Conservation (phyloP, 169 alveolate species). For the Eimeria falciformis region DNA sequence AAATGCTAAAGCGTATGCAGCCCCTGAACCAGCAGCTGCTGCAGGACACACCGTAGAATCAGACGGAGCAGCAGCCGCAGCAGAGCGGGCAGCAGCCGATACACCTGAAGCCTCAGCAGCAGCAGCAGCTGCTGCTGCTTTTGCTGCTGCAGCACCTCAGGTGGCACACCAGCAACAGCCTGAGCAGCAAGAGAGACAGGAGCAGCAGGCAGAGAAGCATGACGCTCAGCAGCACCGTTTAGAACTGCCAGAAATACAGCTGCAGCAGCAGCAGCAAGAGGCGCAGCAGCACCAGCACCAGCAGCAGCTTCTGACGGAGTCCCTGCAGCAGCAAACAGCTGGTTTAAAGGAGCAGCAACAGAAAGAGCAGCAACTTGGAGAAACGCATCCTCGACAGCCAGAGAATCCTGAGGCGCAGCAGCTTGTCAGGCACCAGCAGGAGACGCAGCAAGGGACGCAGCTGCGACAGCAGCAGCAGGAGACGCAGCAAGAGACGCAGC, state of each 20-base stretch:
- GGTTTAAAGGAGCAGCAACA: neutral
- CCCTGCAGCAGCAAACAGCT: neutral
- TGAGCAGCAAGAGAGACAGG: neutral
- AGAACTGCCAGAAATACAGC: neutral
- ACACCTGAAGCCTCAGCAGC: neutral
- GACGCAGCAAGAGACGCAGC: neutral
- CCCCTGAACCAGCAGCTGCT: neutral
- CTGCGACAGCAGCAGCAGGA: slow-evolving; percentile 42
- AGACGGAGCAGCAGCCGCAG: neutral
- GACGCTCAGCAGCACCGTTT: neutral
- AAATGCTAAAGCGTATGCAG: neutral
- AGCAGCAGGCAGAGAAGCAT: slow-evolving; percentile 8
- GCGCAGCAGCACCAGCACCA: slow-evolving; percentile 4
- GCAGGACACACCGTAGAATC: neutral
- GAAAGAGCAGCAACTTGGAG: neutral
- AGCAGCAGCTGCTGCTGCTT: neutral
- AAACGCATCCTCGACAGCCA: neutral
- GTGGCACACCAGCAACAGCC: neutral
- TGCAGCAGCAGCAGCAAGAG: slow-evolving; percentile 1
- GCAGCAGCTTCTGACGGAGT: too few relatives aligned
- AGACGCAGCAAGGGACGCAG: neutral
- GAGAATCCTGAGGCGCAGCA: neutral
- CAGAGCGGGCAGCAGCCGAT: neutral
- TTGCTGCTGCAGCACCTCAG: slow-evolving; percentile 20
- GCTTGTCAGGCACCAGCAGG: neutral